Evolutionary conservation across 148 eudicot genomes (phyloP), one percentile per base, ranked within the genome.

Genomic region (Rhododendron ovatum): DNA sequence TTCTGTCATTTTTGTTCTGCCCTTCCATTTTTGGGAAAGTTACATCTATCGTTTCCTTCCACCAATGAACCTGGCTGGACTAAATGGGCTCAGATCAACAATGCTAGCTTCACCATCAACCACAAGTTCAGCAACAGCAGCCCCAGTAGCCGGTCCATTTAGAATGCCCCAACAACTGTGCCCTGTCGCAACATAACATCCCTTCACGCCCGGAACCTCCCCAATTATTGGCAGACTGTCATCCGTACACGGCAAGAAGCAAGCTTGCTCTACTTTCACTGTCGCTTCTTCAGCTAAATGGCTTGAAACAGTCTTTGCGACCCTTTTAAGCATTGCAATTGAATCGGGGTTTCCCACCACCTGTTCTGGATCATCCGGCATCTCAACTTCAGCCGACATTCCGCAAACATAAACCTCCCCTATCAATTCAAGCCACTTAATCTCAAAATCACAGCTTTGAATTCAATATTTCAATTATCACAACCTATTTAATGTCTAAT

Each of bases 361-460:
- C 55, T 90, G 87, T 67, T 93, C 95, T 11, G 98, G 95, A 74
- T 92, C 92, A 15, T 91, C 92, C 0, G 99, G 98, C 65, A 96
- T 92, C 85, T 96, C 98, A 61, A 82, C 93, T 75, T 92, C 90
- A 3, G 91, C 86, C 7, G 98, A 93, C 95, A 91, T 91, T 80
- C 98, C 99, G 45, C 99, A 96, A 81, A 96, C 84, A 85, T 96
- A 96, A 83, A 96, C 97, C 87, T 96, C 98, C 83, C 99, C 99
- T 96, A 86, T 45, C 50, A 86, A 87, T 69, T 22, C 53, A 51
- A 79, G 14, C 41, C 73, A 48, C 71, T 8, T 17, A 20, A 14
- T 48, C 5, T 69, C 30, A 73, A 55, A 17, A 86, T 67, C 53
- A 83, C 45, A 47, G 61, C 20, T 69, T 50, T 33, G 28, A n/a